Percentiles rank a stretch among this genome's conserved stretches.
Conservation (phyloP, 2,329 filamentous ascomycete species). For the Torrubiella hemipterigena region DNA sequence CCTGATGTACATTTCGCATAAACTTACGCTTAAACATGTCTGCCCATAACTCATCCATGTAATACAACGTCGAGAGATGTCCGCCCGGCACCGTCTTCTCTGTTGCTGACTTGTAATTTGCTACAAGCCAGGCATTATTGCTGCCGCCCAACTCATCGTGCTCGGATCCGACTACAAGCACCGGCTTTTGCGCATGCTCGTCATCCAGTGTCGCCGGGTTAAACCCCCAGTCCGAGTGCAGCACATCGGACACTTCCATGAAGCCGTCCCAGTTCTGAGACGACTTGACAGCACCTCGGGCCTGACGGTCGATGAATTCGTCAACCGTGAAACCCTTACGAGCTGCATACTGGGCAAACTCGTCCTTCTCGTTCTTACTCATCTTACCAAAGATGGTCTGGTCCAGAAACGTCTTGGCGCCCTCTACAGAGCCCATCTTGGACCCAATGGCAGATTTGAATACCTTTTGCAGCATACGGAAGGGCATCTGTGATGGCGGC, state of each 20-base stretch:
- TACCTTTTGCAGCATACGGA: slow-evolving; percentile 8
- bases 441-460: slow-evolving; percentile 6
- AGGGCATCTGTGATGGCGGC: slow-evolving; percentile 7
- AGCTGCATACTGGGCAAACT: slow-evolving; percentile 4
- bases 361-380: slow-evolving; percentile 7
- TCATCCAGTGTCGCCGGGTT: slow-evolving; percentile 8
- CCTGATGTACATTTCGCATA: no score
- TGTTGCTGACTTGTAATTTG: slow-evolving; percentile 8
- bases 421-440: slow-evolving; percentile 7
- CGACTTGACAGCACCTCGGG: slow-evolving; percentile 5
- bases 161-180: slow-evolving; percentile 9
- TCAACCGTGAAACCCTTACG: slow-evolving; percentile 5
- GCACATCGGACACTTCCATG: slow-evolving; percentile 12
- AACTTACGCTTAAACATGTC: slow-evolving; percentile 9
- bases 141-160: slow-evolving; percentile 9
- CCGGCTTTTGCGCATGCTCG: slow-evolving; percentile 8
- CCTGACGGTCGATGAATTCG: slow-evolving; percentile 6
- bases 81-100: slow-evolving; percentile 9
- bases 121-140: slow-evolving; percentile 10
- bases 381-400: slow-evolving; percentile 8
- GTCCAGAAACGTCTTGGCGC: slow-evolving; percentile 8
- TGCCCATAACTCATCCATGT: slow-evolving; percentile 11
- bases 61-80: slow-evolving; percentile 10
- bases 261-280: slow-evolving; percentile 13
- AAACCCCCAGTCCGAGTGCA: slow-evolving; percentile 13